Conservation (phyloP, 1,139 yeast genomes). For the Sugiyamaella novakii region DNA sequence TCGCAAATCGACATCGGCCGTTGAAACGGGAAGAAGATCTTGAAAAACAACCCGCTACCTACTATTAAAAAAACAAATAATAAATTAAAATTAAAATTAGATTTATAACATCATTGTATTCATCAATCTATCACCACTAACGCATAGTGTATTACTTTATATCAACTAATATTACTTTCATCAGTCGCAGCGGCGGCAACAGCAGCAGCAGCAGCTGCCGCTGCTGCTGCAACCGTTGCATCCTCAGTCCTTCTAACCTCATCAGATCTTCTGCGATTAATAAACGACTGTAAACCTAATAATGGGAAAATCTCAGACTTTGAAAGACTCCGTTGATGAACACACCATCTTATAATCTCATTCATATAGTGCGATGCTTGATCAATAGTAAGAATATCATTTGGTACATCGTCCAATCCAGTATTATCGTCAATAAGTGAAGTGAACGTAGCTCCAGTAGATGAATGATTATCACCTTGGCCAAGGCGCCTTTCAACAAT, state of each 20-base stretch:
- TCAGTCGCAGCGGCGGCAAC: conserved; percentile 10
- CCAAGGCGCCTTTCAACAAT: conserved; percentile 23
- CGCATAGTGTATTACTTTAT: too few species aligned
- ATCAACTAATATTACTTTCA: too few species aligned
- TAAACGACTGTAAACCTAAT: conserved; percentile 16
- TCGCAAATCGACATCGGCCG: too few species aligned
- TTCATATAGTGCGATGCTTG: conserved; percentile 19
- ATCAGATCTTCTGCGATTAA: conserved; percentile 10
- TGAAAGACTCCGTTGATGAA: conserved; percentile 19
- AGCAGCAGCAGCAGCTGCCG: conserved; percentile 13
- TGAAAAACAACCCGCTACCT: too few species aligned
- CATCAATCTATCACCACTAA: too few species aligned
- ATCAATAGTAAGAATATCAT: conserved; percentile 12
- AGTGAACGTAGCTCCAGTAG: conserved; percentile 4
- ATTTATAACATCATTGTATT: too few species aligned
- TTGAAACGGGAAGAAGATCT: too few species aligned
- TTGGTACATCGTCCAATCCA: conserved; percentile 6
- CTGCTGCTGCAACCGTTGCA: conserved; percentile 10
- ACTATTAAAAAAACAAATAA: too few species aligned
- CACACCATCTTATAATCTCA: conserved; percentile 19
- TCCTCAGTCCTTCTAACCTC: conserved; percentile 13
- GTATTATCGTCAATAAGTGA: conserved; percentile 8
- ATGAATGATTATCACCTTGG: neutral
- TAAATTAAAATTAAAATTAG: too few species aligned
- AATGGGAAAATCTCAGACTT: conserved; percentile 18